Percentiles rank a stretch among this genome's conserved stretches.
Evolutionary conservation across 768 basidiomycete species (phyloP).

Genomic region (Mycena albidolilacea): DNA sequence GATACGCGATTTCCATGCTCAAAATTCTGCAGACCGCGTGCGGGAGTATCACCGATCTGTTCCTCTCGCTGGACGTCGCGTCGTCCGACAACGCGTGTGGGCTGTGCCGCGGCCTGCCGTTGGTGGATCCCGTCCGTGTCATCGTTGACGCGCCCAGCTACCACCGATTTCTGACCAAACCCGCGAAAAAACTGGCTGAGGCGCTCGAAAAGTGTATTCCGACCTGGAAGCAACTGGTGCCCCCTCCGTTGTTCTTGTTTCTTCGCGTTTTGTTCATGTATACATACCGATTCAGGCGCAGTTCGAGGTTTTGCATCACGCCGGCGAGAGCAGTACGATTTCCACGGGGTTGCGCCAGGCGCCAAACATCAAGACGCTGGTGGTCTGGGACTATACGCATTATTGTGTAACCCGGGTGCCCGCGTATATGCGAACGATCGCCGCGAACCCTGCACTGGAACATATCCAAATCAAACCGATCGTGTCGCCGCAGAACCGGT

Average conservation of each 20-base stretch:
- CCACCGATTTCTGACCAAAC: not conserved
- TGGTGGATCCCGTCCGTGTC: conserved; percentile 20
- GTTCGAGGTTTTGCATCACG: not conserved
- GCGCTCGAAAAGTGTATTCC: conserved; percentile 13
- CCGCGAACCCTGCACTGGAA: conserved; percentile 4
- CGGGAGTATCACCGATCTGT: conserved; percentile 19
- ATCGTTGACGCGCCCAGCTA: not conserved
- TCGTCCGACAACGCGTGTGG: conserved; percentile 15
- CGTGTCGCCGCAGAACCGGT: not conserved
- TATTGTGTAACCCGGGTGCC: not conserved
- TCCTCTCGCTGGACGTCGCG: not conserved
- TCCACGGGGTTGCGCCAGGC: not conserved
- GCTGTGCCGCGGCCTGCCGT: conserved; percentile 16
- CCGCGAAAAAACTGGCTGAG: not conserved
- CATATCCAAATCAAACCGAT: not conserved
- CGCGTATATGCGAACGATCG: not conserved
- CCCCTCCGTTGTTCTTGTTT: not conserved
- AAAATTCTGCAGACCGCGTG: conserved; percentile 20
- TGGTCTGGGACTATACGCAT: not conserved
- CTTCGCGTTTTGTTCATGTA: not conserved
- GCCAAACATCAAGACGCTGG: conserved; percentile 7
- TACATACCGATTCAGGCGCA: not conserved
- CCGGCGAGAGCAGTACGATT: not conserved
- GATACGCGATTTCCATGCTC: conserved; percentile 12
- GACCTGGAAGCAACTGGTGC: conserved; percentile 12